Conservation (phyloP, 306 rosid species). For the Medicago ruthenica region DNA sequence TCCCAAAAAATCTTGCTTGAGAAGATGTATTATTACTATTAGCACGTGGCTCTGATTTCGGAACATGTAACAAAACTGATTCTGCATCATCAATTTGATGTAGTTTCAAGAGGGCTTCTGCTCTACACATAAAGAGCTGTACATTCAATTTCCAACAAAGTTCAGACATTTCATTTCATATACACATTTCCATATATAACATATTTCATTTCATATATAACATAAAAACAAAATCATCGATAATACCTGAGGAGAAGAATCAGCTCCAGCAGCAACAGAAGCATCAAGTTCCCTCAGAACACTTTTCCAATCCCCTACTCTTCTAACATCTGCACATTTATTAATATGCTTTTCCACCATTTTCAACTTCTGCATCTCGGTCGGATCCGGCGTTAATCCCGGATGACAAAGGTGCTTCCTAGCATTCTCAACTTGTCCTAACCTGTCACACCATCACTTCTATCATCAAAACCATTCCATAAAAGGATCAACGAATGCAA, state of each 20-base stretch:
- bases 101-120: slow-evolving; percentile 87
- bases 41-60: slow-evolving; percentile 51
- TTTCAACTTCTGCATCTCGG: slow-evolving; percentile 75
- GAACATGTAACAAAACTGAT: slow-evolving; percentile 51
- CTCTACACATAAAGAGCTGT: slow-evolving; percentile 98
- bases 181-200: slow-evolving; percentile 23
- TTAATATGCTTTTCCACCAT: slow-evolving; percentile 73
- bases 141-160: slow-evolving; percentile 71
- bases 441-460: slow-evolving; percentile 53
- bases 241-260: slow-evolving; percentile 80
- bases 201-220: slow-evolving; percentile 1
- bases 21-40: slow-evolving; percentile 43
- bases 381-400: slow-evolving; percentile 60
- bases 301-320: slow-evolving; percentile 81
- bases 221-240: neutral
- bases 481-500: neutral
- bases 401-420: slow-evolving; percentile 67
- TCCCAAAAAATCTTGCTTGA: slow-evolving; percentile 69
- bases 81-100: slow-evolving; percentile 88
- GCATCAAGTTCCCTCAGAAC: slow-evolving; percentile 75
- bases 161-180: slow-evolving; percentile 51
- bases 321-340: slow-evolving; percentile 77
- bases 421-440: slow-evolving; percentile 90
- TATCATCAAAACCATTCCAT: slow-evolving; percentile 21
- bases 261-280: slow-evolving; percentile 73